A percentile compares a stretch with the other conserved stretches of the same genome.
phyloP scores from a whole-genome alignment of 352 stramenopile genomes.

The Pythium coloratum region DNA sequence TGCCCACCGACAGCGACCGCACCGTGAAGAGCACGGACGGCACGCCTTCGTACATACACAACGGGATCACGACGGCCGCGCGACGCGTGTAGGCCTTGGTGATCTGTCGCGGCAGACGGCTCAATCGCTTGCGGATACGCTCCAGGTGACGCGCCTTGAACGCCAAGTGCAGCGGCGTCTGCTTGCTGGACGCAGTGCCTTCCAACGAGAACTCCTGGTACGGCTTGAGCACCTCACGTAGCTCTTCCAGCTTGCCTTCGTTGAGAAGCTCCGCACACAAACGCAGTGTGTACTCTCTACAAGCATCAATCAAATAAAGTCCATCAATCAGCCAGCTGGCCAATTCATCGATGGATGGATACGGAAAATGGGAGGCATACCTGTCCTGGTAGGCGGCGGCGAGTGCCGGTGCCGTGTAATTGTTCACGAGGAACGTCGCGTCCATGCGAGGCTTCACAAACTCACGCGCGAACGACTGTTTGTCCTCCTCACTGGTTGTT shows the following conservation, averaged over 20 bases:
- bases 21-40: conserved; percentile 96
- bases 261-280: conserved; percentile 73
- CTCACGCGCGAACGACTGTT: conserved; percentile 56
- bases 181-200: conserved; percentile 16
- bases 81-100: conserved; percentile 90
- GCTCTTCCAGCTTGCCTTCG: conserved; percentile 72
- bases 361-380: conserved; percentile 31
- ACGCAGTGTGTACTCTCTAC: conserved; percentile 76
- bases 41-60: conserved; percentile 96
- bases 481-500: conserved; percentile 13
- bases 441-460: conserved; percentile 75
- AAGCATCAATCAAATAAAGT: background rate
- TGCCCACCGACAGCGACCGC: conserved; percentile 87
- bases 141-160: conserved; percentile 90
- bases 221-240: conserved; percentile 68
- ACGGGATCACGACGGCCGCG: conserved; percentile 93
- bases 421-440: conserved; percentile 90
- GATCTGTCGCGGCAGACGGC: conserved; percentile 93
- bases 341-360: background rate
- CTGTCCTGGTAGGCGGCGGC: conserved; percentile 94
- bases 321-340: background rate
- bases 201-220: conserved; percentile 45
- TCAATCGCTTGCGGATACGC: conserved; percentile 93
- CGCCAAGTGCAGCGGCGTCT: conserved; percentile 58
- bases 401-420: conserved; percentile 95